Conservation (phyloP, 306 rosid species). For the Argentina anserina region DNA sequence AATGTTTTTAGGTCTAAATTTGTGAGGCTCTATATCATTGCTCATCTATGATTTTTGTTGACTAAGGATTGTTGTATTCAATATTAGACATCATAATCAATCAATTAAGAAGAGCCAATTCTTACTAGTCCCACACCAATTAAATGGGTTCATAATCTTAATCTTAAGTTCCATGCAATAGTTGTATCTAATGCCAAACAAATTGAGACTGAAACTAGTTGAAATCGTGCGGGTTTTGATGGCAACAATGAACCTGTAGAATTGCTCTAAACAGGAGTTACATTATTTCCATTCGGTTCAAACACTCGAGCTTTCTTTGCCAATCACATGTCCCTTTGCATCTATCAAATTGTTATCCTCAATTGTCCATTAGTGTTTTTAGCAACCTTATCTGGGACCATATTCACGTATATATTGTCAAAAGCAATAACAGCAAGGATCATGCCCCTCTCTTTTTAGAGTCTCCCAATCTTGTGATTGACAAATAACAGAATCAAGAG, state of each 20-base stretch:
- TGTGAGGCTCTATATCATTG: no score
- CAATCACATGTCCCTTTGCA: not conserved
- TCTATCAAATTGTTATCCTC: slow-evolving; percentile 11
- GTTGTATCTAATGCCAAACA: slow-evolving; percentile 7
- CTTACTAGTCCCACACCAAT: not conserved
- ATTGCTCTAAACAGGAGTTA: no score
- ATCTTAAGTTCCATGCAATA: not conserved
- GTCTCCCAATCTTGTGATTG: not conserved
- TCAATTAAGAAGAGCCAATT: not conserved
- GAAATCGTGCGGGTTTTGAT: slow-evolving; percentile 9
- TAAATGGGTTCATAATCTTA: not conserved
- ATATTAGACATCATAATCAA: not conserved
- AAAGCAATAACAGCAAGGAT: no score
- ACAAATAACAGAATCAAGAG: not conserved
- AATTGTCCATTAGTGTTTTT: slow-evolving; percentile 11
- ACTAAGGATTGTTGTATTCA: not conserved
- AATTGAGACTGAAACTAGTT: not conserved
- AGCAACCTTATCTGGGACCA: slow-evolving; percentile 34
- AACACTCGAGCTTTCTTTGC: slow-evolving; percentile 7
- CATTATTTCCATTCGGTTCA: no score
- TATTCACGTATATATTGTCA: not conserved
- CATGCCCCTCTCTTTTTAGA: not conserved
- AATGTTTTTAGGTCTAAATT: no score
- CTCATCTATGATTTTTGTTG: not conserved
- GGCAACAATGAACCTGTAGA: not conserved